Evolutionary conservation across 768 basidiomycete genomes (phyloP).

Genomic region (Termitomyces sp.): DNA sequence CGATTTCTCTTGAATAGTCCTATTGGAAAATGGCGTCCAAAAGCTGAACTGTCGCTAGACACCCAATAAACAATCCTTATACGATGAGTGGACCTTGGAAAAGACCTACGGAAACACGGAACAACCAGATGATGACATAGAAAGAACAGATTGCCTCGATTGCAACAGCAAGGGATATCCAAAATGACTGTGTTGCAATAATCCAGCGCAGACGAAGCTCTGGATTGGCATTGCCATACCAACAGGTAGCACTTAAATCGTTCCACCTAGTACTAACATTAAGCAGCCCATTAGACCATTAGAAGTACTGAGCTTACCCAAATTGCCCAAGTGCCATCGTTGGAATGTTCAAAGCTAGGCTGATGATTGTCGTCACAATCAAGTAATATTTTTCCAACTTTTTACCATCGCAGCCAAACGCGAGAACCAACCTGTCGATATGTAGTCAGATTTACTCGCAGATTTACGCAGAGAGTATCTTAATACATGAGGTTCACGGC

Average conservation of each 20-base stretch:
- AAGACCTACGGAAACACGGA: slow-evolving; percentile 12
- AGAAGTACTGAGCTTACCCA: slow-evolving; percentile 12
- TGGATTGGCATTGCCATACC: slow-evolving; percentile 15
- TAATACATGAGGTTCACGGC: slow-evolving; percentile 21
- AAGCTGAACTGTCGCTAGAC: slow-evolving; percentile 5
- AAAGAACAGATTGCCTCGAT: slow-evolving; percentile 15
- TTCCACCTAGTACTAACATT: slow-evolving; percentile 10
- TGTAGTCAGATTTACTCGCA: too few relatives aligned
- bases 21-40: slow-evolving; percentile 1
- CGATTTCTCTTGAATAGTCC: neutral
- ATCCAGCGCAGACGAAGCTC: slow-evolving; percentile 16
- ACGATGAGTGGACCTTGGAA: too few relatives aligned
- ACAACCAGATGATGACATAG: slow-evolving; percentile 16
- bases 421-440: slow-evolving; percentile 17
- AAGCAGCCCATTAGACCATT: neutral
- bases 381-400: slow-evolving; percentile 23
- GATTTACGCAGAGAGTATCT: too few relatives aligned
- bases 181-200: slow-evolving; percentile 20
- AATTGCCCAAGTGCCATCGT: slow-evolving; percentile 16
- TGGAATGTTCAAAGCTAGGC: slow-evolving; percentile 8
- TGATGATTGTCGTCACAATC: slow-evolving; percentile 11
- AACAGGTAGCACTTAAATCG: slow-evolving; percentile 14
- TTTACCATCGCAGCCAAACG: slow-evolving; percentile 18
- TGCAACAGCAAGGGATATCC: slow-evolving; percentile 16
- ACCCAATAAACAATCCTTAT: too few relatives aligned